These are phyloP conservation scores for Rhodotorula mucilaginosa DNA, from an alignment of 1,284 basidiomycete species.

Conservation along the genomic window DNA sequence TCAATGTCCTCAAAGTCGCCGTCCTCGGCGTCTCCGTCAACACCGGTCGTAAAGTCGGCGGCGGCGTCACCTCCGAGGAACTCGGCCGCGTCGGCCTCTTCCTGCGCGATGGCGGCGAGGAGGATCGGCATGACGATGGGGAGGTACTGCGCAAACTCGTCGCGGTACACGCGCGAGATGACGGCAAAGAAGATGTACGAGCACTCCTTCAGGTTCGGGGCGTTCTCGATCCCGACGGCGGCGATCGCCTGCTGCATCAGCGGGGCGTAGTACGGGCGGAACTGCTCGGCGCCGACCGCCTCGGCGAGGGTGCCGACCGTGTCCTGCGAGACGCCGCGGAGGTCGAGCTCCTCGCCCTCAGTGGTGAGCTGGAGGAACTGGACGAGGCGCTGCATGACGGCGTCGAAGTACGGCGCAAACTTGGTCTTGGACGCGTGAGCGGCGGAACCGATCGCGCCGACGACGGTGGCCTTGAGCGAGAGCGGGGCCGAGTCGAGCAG, in stretches of 20 bases:
- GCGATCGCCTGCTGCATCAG: conserved; percentile 96
- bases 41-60: conserved; percentile 58
- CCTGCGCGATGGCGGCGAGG: conserved; percentile 77
- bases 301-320: conserved; percentile 97
- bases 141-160: conserved; percentile 88
- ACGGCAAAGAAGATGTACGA: conserved; percentile 98
- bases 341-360: conserved; percentile 79
- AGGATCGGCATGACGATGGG: conserved; percentile 83
- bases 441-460: conserved; percentile 95
- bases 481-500: conserved; percentile 84
- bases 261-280: conserved; percentile 91
- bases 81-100: conserved; percentile 50
- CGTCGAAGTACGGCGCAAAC: conserved; percentile 93
- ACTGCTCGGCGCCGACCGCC: conserved; percentile 89
- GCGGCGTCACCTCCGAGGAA: conserved; percentile 54
- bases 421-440: conserved; percentile 93
- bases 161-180: conserved; percentile 92
- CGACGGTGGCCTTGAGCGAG: conserved; percentile 89
- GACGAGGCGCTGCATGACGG: conserved; percentile 83
- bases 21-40: conserved; percentile 59
- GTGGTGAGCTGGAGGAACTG: conserved; percentile 81
- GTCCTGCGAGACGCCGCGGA: conserved; percentile 97
- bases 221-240: conserved; percentile 78
- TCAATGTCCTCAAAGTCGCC: conserved; percentile 61
- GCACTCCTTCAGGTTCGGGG: conserved; percentile 86